Percentiles rank a stretch among this genome's conserved stretches.
Conservation (phyloP, 2,329 filamentous ascomycete species). For the Aspergillus hortae region DNA sequence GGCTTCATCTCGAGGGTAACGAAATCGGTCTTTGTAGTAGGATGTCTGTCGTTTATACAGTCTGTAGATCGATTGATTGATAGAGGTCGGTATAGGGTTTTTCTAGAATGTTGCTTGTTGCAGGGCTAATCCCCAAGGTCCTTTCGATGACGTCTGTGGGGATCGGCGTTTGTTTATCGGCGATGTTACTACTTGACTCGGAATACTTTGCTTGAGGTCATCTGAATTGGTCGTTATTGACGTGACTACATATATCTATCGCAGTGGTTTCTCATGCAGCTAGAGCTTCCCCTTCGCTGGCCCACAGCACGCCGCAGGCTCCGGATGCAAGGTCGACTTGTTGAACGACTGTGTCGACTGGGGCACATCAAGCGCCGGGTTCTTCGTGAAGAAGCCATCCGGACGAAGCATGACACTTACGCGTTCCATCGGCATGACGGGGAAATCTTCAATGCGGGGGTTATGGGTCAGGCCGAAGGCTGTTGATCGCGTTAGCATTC, state of each 20-base stretch:
- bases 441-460: conserved; percentile 62
- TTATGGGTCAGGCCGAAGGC: conserved; percentile 60
- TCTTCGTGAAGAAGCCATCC: conserved; percentile 50
- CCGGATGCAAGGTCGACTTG: conserved; percentile 32
- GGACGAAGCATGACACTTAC: conserved; percentile 47
- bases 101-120: not conserved
- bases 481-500: conserved; percentile 6
- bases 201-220: not conserved
- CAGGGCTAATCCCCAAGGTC: not conserved
- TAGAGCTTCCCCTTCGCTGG: conserved; percentile 26
- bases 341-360: conserved; percentile 39
- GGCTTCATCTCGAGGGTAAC: not conserved
- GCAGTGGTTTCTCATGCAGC: not conserved
- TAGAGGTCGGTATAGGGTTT: not conserved
- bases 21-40: not conserved
- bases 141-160: not conserved
- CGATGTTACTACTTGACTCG: not conserved
- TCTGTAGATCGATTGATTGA: no score
- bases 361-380: conserved; percentile 48
- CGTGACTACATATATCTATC: not conserved
- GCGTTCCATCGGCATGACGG: conserved; percentile 62
- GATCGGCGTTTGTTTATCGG: not conserved
- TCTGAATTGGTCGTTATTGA: not conserved
- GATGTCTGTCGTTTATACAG: not conserved
- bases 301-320: conserved; percentile 23